Percentiles rank a stretch among this genome's conserved stretches.
Evolutionary conservation across 441 rosid species (phyloP).

Genomic region (Monsonia emarginata): DNA sequence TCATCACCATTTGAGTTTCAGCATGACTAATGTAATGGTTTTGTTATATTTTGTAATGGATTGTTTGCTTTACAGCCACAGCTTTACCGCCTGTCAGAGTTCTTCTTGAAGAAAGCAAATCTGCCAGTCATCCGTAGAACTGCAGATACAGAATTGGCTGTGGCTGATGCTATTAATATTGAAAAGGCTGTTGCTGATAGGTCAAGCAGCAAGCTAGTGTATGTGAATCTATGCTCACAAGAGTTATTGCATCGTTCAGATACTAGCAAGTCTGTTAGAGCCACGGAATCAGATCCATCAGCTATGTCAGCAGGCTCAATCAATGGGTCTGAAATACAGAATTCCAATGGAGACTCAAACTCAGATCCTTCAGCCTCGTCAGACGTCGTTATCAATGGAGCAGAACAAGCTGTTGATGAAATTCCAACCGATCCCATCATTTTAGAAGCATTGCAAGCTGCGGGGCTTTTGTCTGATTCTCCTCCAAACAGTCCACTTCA

Average conservation of each 20-base stretch:
- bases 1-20: not conserved
- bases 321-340: constrained; percentile 18
- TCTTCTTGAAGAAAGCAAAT: constrained; percentile 66
- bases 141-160: constrained; percentile 90
- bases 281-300: constrained; percentile 27
- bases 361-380: constrained; percentile 22
- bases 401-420: constrained; percentile 28
- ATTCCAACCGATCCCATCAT: constrained; percentile 37
- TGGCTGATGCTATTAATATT: constrained; percentile 92
- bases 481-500: constrained; percentile 70
- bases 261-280: constrained; percentile 23
- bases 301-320: constrained; percentile 18
- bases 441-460: constrained; percentile 61
- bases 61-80: constrained; percentile 46
- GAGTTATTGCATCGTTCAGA: constrained; percentile 54
- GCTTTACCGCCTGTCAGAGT: constrained; percentile 75
- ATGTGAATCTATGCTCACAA: constrained; percentile 89
- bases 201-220: constrained; percentile 80
- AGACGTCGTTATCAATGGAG: constrained; percentile 21
- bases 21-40: not conserved
- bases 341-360: constrained; percentile 25
- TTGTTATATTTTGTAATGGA: not conserved
- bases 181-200: constrained; percentile 75
- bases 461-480: constrained; percentile 90
- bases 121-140: constrained; percentile 55